Evolutionary conservation across 2,329 filamentous ascomycete species (phyloP), one percentile per base, ranked within the genome.

Genomic region (Botrytis deweyae): DNA sequence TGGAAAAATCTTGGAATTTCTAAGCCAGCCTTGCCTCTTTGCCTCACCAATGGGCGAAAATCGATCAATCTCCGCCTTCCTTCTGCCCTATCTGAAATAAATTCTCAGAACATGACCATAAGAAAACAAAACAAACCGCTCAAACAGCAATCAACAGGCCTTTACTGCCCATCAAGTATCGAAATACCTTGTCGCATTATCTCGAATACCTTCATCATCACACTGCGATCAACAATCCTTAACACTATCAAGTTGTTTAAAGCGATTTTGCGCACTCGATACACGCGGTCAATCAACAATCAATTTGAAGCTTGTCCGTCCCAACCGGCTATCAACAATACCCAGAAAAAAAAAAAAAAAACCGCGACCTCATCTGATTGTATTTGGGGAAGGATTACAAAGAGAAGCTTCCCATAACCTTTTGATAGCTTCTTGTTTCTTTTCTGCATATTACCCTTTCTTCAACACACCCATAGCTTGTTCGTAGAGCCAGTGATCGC

Each of bases 401-500:
- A 61, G 44, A 73, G 70, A 63, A 61, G 49, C 69, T 71, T 71
- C n/a, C 40, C 66, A 58, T 58, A 33, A 33, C 16, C n/a, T 69
- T 20, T 58, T 33, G 66, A 69, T 59, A 69, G 66, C 66, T 58
- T 69, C 52, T 69, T 29, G 9, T 69, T 58, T 69, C 49, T 69
- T 42, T 44, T 36, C 38, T 61, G 22, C 68, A 63, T 46, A 62
- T 70, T 70, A 9, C 40, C 40, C 68, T 62, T 62, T 70, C 55
- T 38, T 70, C 68, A 70, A 40, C 75, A 73, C 66, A 74, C 76
- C 70, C 76, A 77, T 80, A 78, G 78, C 78, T 79, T 79, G 75
- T 78, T 75, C 78, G 80, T 80, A 80, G 78, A 80, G 76, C 76
- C 78, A 75, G 74, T 81, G 77, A 80, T 80, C 78, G 79, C 80